These are phyloP conservation scores for Citrus sinensis DNA, from an alignment of 345 rosid genomes.

Conservation along the genomic window DNA sequence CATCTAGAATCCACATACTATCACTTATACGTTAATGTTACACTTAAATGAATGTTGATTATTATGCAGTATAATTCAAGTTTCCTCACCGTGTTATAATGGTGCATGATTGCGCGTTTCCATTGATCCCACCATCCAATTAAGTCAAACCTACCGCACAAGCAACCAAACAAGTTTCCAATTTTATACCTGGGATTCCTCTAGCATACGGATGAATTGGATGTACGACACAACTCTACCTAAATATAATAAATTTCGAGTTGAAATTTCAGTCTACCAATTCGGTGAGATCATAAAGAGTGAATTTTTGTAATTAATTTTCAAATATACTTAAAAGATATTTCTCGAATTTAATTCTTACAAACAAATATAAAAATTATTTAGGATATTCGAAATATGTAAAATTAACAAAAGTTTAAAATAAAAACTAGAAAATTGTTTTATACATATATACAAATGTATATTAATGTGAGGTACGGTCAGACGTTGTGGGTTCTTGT, in stretches of 20 bases:
- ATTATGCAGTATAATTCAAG: not conserved
- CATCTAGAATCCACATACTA: not conserved
- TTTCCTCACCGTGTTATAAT: not conserved
- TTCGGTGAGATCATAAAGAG: no score
- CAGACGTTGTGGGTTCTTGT: not conserved
- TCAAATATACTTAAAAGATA: no score
- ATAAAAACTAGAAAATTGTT: not conserved
- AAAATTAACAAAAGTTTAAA: not conserved
- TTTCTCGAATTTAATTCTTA: no score
- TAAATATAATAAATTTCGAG: no score
- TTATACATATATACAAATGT: no score
- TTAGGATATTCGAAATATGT: no score
- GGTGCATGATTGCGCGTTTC: constrained; percentile 4
- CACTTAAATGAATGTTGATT: not conserved
- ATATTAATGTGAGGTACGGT: no score
- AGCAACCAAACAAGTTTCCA: not conserved
- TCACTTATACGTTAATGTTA: not conserved
- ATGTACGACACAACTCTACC: no score
- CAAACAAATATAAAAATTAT: no score
- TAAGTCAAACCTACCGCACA: not conserved
- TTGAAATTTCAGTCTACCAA: no score
- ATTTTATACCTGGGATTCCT: not conserved
- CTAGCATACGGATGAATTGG: not conserved
- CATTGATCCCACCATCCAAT: not conserved
- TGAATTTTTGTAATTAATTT: no score